These are phyloP conservation scores for Brassica carinata DNA, from an alignment of 345 rosid genomes.

Conservation along the genomic window DNA sequence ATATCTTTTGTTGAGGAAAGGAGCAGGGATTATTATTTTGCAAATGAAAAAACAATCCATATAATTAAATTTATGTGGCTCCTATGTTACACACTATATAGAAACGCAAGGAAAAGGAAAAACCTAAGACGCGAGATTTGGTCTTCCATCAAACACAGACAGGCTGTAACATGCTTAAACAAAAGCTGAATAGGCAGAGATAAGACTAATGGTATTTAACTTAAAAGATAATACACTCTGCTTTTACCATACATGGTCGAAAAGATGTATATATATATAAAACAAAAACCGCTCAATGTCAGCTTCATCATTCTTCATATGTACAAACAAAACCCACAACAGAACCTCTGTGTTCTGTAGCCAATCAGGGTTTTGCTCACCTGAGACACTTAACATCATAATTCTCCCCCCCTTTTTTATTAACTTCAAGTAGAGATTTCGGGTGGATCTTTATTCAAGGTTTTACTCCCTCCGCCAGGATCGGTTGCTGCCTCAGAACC, in stretches of 20 bases:
- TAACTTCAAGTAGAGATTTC: constrained; percentile 45
- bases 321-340: constrained; percentile 29
- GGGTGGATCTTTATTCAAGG: constrained; percentile 33
- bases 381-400: not conserved
- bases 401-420: not conserved
- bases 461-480: constrained; percentile 39
- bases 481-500: constrained; percentile 42
- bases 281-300: not conserved
- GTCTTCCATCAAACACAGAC: not conserved
- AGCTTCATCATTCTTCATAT: constrained; percentile 35
- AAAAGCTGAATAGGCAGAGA: constrained; percentile 6
- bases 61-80: not conserved
- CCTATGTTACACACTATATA: not conserved
- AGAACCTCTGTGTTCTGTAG: not conserved
- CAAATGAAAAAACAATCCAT: not conserved
- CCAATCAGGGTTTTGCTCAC: constrained; percentile 22
- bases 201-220: constrained; percentile 15
- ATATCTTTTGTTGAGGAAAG: not conserved
- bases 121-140: constrained; percentile 13
- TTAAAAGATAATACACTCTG: constrained; percentile 21
- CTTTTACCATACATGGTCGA: constrained; percentile 10
- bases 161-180: not conserved
- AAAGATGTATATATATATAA: constrained; percentile 3
- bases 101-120: not conserved
- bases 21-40: not conserved